Evolutionary conservation across 2,329 filamentous ascomycete species (phyloP), one percentile per base, ranked within the genome.

Genomic region (Epichloe aotearoae): DNA sequence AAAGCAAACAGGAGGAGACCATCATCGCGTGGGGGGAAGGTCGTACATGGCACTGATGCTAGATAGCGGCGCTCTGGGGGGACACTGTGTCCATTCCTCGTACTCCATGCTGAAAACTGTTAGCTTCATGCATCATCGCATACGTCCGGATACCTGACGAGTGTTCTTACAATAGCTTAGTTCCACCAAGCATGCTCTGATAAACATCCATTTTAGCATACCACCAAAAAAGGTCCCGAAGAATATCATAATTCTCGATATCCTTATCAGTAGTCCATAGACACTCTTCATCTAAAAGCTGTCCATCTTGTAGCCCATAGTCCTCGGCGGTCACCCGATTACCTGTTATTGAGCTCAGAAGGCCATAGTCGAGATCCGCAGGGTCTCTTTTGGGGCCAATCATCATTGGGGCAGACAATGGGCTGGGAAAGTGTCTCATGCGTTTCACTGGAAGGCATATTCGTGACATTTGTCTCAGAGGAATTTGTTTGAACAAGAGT

Each of bases 131-230:
- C 2, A n/a, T 37, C 23, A 33, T 30, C 15, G 20, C 3, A 19
- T 38, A 17, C 19, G 26, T 10, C 15, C 15, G 5, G 34, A 37
- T 15, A 14, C 15, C 36, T 19, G 23, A 14, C 10, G n/a, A 3
- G 10, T 44, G 7, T 20, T 30, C 47, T 46, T 72, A 95, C 88
- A 96, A 83, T 45, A 94, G 72, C 54, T 77, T 77, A 41, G 91
- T 90, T 8, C 88, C 91, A 57, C 90, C 93, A 23, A 97, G 72
- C 54, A 96, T 80, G 62, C 87, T 89, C 64, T 96, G 91, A 58
- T 91, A 94, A 8, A 86, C 81, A 64, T 97, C 93, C 73, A 96
- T 93, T 66, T 95, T 95, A 59, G 80, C 84, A 64, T 90, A 96
- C 86, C 89, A 96, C 90, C 91, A 98, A 62, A 86, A 5, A 5